A percentile compares a stretch with the other conserved stretches of the same genome.
Conservation (phyloP, 2,329 filamentous ascomycete species). For the Diaporthe destruens region DNA sequence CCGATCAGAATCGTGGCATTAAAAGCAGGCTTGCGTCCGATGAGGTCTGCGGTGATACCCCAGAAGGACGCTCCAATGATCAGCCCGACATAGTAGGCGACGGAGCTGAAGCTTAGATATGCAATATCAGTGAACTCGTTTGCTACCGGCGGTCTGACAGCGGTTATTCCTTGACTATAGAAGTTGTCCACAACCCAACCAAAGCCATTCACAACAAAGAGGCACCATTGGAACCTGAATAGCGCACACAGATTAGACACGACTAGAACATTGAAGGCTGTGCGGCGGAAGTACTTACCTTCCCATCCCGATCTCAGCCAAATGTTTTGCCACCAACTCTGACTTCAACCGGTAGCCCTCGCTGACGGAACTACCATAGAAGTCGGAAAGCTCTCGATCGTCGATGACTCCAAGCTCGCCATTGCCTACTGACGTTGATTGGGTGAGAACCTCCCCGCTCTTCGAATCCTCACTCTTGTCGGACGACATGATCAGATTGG, state of each 20-base stretch:
- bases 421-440: slow-evolving; percentile 23
- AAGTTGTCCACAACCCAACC: slow-evolving; percentile 61
- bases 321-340: slow-evolving; percentile 49
- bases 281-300: slow-evolving; percentile 46
- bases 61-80: slow-evolving; percentile 61
- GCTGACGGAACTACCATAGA: slow-evolving; percentile 53
- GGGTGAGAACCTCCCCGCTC: slow-evolving; percentile 1
- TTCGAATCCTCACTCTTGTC: slow-evolving; percentile 20
- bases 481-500: slow-evolving; percentile 22
- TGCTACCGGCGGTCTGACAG: slow-evolving; percentile 50
- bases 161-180: slow-evolving; percentile 54
- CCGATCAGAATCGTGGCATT: slow-evolving; percentile 59
- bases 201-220: slow-evolving; percentile 61
- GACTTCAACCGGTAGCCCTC: slow-evolving; percentile 52
- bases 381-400: slow-evolving; percentile 50
- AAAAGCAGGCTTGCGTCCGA: slow-evolving; percentile 59
- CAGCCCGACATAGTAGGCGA: slow-evolving; percentile 57
- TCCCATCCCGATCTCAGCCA: slow-evolving; percentile 51
- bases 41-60: slow-evolving; percentile 56
- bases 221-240: slow-evolving; percentile 54
- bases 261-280: fast-evolving
- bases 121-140: slow-evolving; percentile 52
- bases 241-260: background rate
- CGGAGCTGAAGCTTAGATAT: slow-evolving; percentile 51
- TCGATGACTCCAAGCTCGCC: slow-evolving; percentile 42